Percentiles rank a stretch among this genome's conserved stretches.
Evolutionary conservation across 106 monocot genomes (phyloP).

Genomic region (Cymbidium sinense): DNA sequence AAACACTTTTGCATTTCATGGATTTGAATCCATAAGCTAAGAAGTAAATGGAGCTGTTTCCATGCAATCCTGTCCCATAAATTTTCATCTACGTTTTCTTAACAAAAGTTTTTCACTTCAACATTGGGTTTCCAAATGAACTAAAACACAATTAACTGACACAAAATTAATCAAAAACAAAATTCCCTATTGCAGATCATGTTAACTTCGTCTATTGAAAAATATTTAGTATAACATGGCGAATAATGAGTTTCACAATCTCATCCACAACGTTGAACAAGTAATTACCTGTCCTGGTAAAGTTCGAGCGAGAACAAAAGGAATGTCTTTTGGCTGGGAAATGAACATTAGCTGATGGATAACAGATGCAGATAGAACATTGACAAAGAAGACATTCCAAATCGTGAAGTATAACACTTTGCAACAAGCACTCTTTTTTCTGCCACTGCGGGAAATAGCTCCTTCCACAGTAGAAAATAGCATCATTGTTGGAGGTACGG

Average conservation of each 20-base stretch:
- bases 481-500: constrained; percentile 80
- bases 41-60: not conserved
- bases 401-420: constrained; percentile 84
- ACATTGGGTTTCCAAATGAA: not conserved
- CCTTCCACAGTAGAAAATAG: constrained; percentile 73
- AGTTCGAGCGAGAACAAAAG: constrained; percentile 66
- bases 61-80: constrained; percentile 1
- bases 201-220: not conserved
- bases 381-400: constrained; percentile 92
- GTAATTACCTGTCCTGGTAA: constrained; percentile 66
- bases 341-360: constrained; percentile 60
- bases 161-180: not conserved
- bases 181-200: not conserved
- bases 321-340: constrained; percentile 72
- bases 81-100: not conserved
- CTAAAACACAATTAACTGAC: not conserved
- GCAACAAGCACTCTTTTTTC: constrained; percentile 76
- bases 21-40: not conserved
- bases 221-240: not conserved
- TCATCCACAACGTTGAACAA: not conserved
- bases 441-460: constrained; percentile 55
- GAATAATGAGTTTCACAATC: not conserved
- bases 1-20: not conserved
- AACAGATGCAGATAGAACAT: constrained; percentile 74
- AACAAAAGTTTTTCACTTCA: not conserved